Base-by-base conservation (phyloP, 306 rosid species). In the Quercus ilex region DNA sequence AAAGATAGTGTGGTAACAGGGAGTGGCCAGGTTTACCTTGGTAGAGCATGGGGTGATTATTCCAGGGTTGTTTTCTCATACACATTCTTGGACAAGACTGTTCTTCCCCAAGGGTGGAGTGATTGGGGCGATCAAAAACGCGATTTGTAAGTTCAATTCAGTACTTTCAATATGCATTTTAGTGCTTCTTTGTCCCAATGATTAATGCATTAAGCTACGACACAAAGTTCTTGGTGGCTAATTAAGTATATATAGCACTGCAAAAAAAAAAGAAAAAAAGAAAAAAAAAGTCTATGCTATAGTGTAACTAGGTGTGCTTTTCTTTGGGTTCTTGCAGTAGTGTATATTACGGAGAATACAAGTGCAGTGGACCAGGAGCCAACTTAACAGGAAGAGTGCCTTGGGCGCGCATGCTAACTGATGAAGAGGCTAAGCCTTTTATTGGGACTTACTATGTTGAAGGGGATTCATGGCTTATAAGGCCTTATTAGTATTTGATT, bases 41-140 rank as follows among this genome's bases (percentile, higher is more conserved):
- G 97, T 79, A 86, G 97, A 77, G 94, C 97, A 6, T 92, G 96
- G 96, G 92, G 92, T 13, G 91, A 92, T 71, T 91, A 89, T 80
- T 92, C 94, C 3, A 85, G 89, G 75, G 96, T 92, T 68, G 89
- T 92, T 21, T 92, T 88, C 80, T 91, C 90, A 43, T 89, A 69
- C 88, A 86, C 94, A n/a, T 91, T 51, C 82, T 79, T 92, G 94
- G 92, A 92, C 79, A 85, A 81, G 18, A 71, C 79, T 69, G 94
- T 91, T 69, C 78, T 79, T 56, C 82, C 91, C 35, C 80, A 83
- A 77, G 97, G 96, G 20, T 92, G 94, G 96, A 88, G 86, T 20
- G 97, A 91, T 62, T 91, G 96, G 96, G 88, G 90, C 43, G 78
- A 86, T 78, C 88, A 53, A 68, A 91, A 85, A 25, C 92, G 90